Percentiles rank a stretch among this genome's conserved stretches.
phyloP scores from a whole-genome alignment of 768 basidiomycete species.

The Porpolomopsis calyptriformis region DNA sequence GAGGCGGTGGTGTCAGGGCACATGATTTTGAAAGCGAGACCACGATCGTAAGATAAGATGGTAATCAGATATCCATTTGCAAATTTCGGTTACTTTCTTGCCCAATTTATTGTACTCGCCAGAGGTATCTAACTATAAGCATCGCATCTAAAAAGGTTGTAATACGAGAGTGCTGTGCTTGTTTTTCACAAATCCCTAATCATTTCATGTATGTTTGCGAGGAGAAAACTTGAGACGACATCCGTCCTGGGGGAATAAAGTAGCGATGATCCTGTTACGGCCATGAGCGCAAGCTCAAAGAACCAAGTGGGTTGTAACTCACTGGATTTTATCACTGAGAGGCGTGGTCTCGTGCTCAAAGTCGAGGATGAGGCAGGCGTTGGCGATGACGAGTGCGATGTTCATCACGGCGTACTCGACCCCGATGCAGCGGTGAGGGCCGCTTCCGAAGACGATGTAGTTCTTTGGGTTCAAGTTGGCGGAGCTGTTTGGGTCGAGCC shows the following conservation, averaged over 20 bases:
- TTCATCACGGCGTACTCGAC: constrained; percentile 89
- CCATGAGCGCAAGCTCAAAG: no score
- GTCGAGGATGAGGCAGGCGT: constrained; percentile 69
- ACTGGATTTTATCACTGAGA: constrained; percentile 73
- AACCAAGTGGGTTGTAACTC: no score
- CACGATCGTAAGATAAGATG: no score
- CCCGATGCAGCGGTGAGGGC: constrained; percentile 89
- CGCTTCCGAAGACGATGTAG: constrained; percentile 91
- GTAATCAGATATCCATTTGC: no score
- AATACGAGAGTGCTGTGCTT: no score
- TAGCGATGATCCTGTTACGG: constrained; percentile 79
- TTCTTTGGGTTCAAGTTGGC: constrained; percentile 86
- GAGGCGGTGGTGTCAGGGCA: no score
- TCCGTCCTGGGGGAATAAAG: constrained; percentile 91
- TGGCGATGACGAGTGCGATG: constrained; percentile 75
- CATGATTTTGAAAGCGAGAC: no score
- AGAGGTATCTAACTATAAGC: no score
- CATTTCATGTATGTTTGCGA: background rate
- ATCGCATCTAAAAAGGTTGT: no score
- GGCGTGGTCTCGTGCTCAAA: constrained; percentile 84
- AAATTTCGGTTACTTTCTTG: no score
- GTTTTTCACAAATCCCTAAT: no score
- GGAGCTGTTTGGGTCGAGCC: constrained; percentile 71
- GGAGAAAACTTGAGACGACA: constrained; percentile 72
- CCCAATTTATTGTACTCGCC: no score